These are phyloP conservation scores for Eleusine coracana DNA, from an alignment of 176 grass and related monocot genomes.

Conservation along the genomic window DNA sequence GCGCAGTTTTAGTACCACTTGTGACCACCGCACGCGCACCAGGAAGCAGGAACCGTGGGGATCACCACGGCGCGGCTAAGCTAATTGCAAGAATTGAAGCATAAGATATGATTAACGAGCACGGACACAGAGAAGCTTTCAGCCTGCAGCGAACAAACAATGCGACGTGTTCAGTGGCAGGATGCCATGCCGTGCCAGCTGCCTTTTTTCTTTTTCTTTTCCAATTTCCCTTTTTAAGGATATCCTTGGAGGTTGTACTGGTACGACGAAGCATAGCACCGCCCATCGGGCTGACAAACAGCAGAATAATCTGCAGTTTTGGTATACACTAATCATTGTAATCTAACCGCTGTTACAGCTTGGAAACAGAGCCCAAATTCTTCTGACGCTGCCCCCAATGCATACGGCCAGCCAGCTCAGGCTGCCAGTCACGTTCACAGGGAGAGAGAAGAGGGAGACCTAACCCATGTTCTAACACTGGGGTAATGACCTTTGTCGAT, in stretches of 20 bases:
- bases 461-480: not conserved
- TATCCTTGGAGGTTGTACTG: not conserved
- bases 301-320: not conserved
- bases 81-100: no score
- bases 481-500: constrained; percentile 9
- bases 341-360: constrained; percentile 16
- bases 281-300: not conserved
- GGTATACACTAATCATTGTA: not conserved
- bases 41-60: no score
- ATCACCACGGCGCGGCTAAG: no score
- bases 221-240: not conserved
- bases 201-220: not conserved
- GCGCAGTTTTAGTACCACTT: not conserved
- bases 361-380: not conserved
- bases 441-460: not conserved
- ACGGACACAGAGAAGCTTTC: no score
- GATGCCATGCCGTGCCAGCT: not conserved
- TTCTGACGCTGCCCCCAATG: not conserved
- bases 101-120: no score
- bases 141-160: not conserved
- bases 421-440: not conserved
- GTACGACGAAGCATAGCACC: constrained; percentile 1
- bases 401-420: not conserved
- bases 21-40: no score
- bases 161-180: not conserved